phyloP scores from a whole-genome alignment of 345 rosid genomes.

The Adansonia digitata region DNA sequence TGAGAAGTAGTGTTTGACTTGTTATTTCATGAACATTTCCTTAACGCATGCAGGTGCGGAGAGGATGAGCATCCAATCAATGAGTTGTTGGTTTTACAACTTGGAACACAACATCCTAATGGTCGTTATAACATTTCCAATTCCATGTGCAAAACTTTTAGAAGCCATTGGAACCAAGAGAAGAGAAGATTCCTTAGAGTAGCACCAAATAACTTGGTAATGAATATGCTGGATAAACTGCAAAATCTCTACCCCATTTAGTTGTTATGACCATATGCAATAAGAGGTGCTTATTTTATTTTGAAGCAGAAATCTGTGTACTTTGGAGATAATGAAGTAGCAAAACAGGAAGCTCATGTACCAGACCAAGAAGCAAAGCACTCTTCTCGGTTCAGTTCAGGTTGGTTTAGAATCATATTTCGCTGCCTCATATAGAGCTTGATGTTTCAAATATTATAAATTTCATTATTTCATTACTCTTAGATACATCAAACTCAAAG shows the following conservation, averaged over 20 bases:
- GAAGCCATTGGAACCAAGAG: conserved; percentile 43
- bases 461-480: background rate
- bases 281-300: background rate
- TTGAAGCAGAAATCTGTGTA: conserved; percentile 24
- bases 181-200: conserved; percentile 26
- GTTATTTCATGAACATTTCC: background rate
- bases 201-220: conserved; percentile 29
- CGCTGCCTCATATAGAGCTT: background rate
- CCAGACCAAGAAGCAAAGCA: conserved; percentile 27
- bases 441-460: background rate
- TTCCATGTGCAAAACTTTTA: conserved; percentile 35
- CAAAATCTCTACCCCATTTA: background rate
- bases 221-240: background rate
- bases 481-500: conserved; percentile 37
- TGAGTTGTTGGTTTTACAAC: conserved; percentile 55
- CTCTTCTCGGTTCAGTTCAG: conserved; percentile 31
- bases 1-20: background rate
- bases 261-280: conserved; percentile 8
- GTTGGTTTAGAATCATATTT: conserved; percentile 19
- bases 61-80: conserved; percentile 74
- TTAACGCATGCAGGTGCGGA: conserved; percentile 41
- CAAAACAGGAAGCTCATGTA: conserved; percentile 16
- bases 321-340: conserved; percentile 10
- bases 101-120: conserved; percentile 36
- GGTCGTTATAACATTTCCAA: conserved; percentile 30